Percentiles rank a stretch among this genome's conserved stretches.
phyloP scores from a whole-genome alignment of 768 basidiomycete genomes.

The Pleurotus eryngii region DNA sequence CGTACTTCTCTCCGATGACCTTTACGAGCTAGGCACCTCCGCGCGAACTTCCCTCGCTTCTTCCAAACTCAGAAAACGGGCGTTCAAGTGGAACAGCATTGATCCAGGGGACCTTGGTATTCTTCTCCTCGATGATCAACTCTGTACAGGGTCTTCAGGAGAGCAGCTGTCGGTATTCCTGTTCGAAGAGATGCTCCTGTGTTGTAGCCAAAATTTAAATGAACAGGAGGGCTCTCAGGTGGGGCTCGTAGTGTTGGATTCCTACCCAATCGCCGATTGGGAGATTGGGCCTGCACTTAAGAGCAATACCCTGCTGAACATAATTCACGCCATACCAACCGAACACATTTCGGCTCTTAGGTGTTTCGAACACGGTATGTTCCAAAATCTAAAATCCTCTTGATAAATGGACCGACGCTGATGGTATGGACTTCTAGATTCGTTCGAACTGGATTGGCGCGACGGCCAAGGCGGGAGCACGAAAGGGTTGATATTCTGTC shows the following conservation, averaged over 20 bases:
- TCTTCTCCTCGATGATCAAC: slow-evolving; percentile 31
- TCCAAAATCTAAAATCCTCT: neutral
- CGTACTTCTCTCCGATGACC: slow-evolving; percentile 27
- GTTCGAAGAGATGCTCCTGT: slow-evolving; percentile 32
- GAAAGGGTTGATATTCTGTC: slow-evolving; percentile 11
- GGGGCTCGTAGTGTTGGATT: slow-evolving; percentile 8
- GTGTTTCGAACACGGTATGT: slow-evolving; percentile 27
- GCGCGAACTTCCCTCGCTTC: slow-evolving; percentile 30
- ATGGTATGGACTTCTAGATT: slow-evolving; percentile 14
- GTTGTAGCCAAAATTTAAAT: slow-evolving; percentile 25
- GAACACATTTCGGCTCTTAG: slow-evolving; percentile 21
- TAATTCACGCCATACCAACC: slow-evolving; percentile 29
- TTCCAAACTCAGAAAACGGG: slow-evolving; percentile 24
- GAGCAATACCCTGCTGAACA: slow-evolving; percentile 21
- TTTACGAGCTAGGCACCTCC: slow-evolving; percentile 34
- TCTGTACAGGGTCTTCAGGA: slow-evolving; percentile 21
- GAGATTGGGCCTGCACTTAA: slow-evolving; percentile 34
- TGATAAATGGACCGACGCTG: no score
- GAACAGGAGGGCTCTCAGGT: slow-evolving; percentile 8
- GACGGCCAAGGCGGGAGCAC: slow-evolving; percentile 12
- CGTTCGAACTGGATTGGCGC: slow-evolving; percentile 30
- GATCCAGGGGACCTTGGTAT: slow-evolving; percentile 27
- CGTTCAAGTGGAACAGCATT: slow-evolving; percentile 22
- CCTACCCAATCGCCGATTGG: slow-evolving; percentile 35
- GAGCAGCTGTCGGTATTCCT: slow-evolving; percentile 28